Conservation (phyloP, 805 yeast species). For the Peterozyma toletana region DNA sequence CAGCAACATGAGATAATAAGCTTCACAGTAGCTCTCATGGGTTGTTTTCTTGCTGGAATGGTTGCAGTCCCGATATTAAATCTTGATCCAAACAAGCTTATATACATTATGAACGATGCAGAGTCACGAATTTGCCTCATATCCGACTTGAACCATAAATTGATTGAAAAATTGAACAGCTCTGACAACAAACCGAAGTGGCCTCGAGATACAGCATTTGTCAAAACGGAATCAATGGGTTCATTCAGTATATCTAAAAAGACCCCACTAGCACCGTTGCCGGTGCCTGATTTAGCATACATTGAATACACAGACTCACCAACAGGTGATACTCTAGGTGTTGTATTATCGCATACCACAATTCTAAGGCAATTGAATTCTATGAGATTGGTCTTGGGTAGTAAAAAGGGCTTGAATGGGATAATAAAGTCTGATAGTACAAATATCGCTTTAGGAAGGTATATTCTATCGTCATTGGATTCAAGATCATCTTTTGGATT, state of each 20-base stretch:
- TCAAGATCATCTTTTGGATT: conserved; percentile 80
- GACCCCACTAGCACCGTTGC: conserved; percentile 53
- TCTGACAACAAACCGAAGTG: conserved; percentile 44
- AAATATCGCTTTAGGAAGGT: conserved; percentile 31
- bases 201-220: conserved; percentile 69
- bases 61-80: conserved; percentile 91
- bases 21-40: conserved; percentile 78
- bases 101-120: conserved; percentile 64
- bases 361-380: conserved; percentile 83
- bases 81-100: conserved; percentile 59
- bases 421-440: conserved; percentile 39
- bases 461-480: conserved; percentile 59
- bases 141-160: conserved; percentile 73
- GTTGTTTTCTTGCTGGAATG: conserved; percentile 88
- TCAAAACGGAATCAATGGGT: conserved; percentile 88
- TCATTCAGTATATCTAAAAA: conserved; percentile 50
- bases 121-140: conserved; percentile 73
- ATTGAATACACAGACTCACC: conserved; percentile 90
- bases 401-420: conserved; percentile 37
- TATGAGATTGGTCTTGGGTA: conserved; percentile 59
- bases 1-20: conserved; percentile 81
- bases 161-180: conserved; percentile 56
- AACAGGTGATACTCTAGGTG: conserved; percentile 87
- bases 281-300: conserved; percentile 81
- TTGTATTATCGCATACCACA: conserved; percentile 85